phyloP scores from a whole-genome alignment of 2,329 filamentous ascomycete genomes.

The Emydomyces testavorans region DNA sequence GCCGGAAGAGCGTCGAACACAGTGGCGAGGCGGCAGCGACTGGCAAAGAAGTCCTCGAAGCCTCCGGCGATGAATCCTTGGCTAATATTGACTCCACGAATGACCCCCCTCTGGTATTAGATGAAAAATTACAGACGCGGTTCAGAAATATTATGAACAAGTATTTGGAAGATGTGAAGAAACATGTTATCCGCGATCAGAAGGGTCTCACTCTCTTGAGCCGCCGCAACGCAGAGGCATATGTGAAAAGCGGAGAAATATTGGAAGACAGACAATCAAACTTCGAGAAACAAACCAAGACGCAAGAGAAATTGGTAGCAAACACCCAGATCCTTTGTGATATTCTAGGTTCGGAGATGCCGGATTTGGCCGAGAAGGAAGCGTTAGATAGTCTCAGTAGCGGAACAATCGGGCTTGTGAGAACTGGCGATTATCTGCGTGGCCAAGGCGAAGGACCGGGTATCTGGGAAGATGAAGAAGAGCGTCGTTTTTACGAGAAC shows the following conservation, averaged over 20 bases:
- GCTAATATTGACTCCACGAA: conserved; percentile 38
- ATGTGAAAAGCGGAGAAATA: conserved; percentile 95
- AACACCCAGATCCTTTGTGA: conserved; percentile 90
- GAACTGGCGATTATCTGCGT: conserved; percentile 82
- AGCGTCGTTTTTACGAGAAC: conserved; percentile 96
- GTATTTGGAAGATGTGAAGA: conserved; percentile 88
- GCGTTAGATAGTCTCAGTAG: conserved; percentile 53
- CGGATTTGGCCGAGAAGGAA: conserved; percentile 75
- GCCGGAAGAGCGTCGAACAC: conserved; percentile 72
- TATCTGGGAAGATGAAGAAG: conserved; percentile 98
- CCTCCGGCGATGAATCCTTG: conserved; percentile 42
- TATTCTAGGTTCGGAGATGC: conserved; percentile 81
- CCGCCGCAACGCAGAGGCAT: conserved; percentile 91
- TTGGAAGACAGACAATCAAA: conserved; percentile 95
- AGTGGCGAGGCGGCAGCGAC: conserved; percentile 55
- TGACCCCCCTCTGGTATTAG: conserved; percentile 62
- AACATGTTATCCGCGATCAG: conserved; percentile 80
- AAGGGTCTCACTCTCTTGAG: conserved; percentile 77
- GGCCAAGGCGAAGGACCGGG: conserved; percentile 82
- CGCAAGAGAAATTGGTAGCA: conserved; percentile 76
- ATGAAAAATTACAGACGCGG: conserved; percentile 65
- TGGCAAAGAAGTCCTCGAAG: conserved; percentile 41
- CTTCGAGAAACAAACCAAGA: conserved; percentile 86
- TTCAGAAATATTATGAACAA: conserved; percentile 76
- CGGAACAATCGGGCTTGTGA: conserved; percentile 81